A percentile compares a stretch with the other conserved stretches of the same genome.
phyloP scores from a whole-genome alignment of 2,329 filamentous ascomycete species.

The Lanzia echinophila region DNA sequence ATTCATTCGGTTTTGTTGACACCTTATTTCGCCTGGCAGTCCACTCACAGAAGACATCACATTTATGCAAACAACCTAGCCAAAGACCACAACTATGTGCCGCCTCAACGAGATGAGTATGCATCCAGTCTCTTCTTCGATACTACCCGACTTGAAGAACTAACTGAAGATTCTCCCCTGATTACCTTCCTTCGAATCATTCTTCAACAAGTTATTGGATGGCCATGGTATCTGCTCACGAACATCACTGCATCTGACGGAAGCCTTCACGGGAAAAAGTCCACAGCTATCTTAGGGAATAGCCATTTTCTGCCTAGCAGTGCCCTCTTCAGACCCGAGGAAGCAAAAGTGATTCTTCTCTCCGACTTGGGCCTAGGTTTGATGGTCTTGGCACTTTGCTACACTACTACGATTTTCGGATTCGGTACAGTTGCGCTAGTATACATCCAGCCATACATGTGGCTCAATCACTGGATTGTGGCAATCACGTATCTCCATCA shows the following conservation, averaged over 20 bases:
- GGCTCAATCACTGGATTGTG: conserved; percentile 99
- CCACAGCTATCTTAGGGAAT: too few relatives aligned
- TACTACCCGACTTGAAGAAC: neutral
- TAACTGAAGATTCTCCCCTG: neutral
- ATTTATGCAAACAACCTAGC: neutral
- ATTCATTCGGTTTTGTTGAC: neutral
- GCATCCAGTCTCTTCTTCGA: neutral
- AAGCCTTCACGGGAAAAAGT: too few relatives aligned
- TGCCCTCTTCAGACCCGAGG: conserved; percentile 86
- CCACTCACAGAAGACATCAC: neutral
- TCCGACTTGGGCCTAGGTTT: conserved; percentile 74
- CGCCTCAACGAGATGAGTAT: neutral
- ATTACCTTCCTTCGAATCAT: neutral
- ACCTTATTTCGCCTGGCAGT: neutral
- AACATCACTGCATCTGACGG: neutral
- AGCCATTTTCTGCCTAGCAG: conserved; percentile 87
- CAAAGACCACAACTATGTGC: neutral
- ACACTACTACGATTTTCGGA: conserved; percentile 70
- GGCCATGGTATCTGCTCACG: neutral
- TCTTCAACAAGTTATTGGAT: neutral
- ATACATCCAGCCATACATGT: conserved; percentile 92
- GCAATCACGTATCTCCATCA: conserved; percentile 97
- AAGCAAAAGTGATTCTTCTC: conserved; percentile 78
- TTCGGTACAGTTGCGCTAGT: conserved; percentile 84
- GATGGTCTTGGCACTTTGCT: conserved; percentile 50